phyloP scores from a whole-genome alignment of 2,329 filamentous ascomycete species.

The Verticillium tricorpus region DNA sequence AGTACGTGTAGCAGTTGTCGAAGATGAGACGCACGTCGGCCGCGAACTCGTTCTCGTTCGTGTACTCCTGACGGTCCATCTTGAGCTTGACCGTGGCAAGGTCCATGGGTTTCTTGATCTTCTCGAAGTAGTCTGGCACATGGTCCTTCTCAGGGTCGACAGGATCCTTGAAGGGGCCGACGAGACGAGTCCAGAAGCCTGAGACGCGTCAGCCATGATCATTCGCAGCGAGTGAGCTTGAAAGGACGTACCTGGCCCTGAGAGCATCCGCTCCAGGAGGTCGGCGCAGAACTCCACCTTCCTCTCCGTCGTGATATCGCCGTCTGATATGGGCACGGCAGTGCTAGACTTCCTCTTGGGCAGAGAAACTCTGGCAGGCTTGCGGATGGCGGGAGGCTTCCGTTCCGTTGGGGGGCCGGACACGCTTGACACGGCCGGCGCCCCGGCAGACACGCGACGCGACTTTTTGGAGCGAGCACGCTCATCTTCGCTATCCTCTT shows the following conservation, averaged over 20 bases:
- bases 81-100: constrained; percentile 56
- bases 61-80: constrained; percentile 51
- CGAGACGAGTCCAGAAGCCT: constrained; percentile 65
- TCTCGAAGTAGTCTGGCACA: constrained; percentile 58
- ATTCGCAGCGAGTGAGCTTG: not conserved
- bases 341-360: constrained; percentile 29
- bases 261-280: constrained; percentile 55
- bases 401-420: constrained; percentile 12
- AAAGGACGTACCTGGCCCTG: constrained; percentile 46
- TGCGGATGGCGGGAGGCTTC: constrained; percentile 22
- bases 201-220: constrained; percentile 6
- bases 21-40: constrained; percentile 59
- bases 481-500: constrained; percentile 37
- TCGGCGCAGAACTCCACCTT: constrained; percentile 57
- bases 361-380: constrained; percentile 21
- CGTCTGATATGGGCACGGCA: constrained; percentile 13
- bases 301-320: constrained; percentile 9
- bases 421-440: constrained; percentile 11
- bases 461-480: constrained; percentile 31
- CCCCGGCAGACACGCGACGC: constrained; percentile 34
- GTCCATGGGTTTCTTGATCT: constrained; percentile 59
- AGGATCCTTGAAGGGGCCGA: constrained; percentile 56
- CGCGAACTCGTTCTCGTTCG: constrained; percentile 47
- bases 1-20: constrained; percentile 60
- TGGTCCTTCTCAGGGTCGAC: constrained; percentile 53